Evolutionary conservation across 768 basidiomycete genomes (phyloP), one percentile per base, ranked within the genome.

Genomic region (Xanthoconium purpureum): DNA sequence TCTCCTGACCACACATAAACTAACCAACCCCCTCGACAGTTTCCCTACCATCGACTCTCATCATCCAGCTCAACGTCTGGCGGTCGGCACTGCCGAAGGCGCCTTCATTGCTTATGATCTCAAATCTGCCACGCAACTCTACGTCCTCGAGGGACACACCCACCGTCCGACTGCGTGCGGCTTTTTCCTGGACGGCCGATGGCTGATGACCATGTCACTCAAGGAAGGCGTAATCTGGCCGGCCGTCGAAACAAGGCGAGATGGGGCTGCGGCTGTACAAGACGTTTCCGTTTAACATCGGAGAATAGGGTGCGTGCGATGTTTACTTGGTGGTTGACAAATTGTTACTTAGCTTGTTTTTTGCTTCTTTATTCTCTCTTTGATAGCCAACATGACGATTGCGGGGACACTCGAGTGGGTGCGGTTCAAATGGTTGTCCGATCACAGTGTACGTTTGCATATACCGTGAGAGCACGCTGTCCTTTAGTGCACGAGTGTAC

Each of bases 21-120:
- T n/a, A 14, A 47, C 29, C 10, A 15, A 50, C 36, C 18, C 10
- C 14, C 32, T 14, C 10, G 12, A 29, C 62, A 95, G 94, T 3
- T 98, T 89, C 66, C 95, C 96, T 0, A 87, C 87, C 0, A 84
- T 98, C n/a, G 95, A 94, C 71, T 98, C 98, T 69, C 90, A 98
- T 63, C 86, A 85, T 75, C 75, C 80, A 3, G 86, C 84, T 1
- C 97, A 99, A 68, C 85, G 91, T 14, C 82, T 98, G 5, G 92
- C 90, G 0, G 94, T 98, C 0, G 97, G 97, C 1, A 96, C 95
- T 0, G 85, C 83, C 54, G 97, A 99, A 73, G 97, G 97, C 1
- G 94, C 94, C 0, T 85, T 94, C 50, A 80, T 93, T 55, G 94
- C 97, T 87, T 98, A 97, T 67, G 97, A 98, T 67, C 80, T 98